A percentile compares a stretch with the other conserved stretches of the same genome.
Conservation (phyloP, 495 filamentous ascomycete species). For the Xylaria acuta region DNA sequence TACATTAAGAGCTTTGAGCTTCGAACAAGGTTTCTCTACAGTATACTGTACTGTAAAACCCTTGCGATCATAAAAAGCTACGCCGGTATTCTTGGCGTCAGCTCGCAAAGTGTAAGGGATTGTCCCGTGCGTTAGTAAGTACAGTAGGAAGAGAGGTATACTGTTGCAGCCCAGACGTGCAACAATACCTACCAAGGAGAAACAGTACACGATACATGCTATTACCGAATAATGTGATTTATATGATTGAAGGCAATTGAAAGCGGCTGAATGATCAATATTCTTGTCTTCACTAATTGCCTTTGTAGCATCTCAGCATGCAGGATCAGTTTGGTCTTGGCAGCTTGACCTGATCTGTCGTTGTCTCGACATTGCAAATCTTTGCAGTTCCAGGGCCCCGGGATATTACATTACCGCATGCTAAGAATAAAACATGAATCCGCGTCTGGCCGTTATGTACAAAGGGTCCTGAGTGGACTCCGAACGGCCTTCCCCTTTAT, state of each 20-base stretch:
- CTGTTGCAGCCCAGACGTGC: neutral
- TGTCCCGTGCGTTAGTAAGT: neutral
- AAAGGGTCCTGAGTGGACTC: neutral
- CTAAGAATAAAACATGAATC: conserved; percentile 15
- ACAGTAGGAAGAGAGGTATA: too few relatives aligned
- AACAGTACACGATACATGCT: neutral
- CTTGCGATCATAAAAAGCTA: neutral
- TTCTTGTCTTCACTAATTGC: neutral
- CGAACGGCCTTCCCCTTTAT: neutral
- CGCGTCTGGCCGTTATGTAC: neutral
- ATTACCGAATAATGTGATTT: neutral
- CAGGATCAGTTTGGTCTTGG: neutral
- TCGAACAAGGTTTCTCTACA: neutral
- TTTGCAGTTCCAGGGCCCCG: neutral
- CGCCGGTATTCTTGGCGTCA: conserved; percentile 4
- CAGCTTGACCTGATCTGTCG: conserved; percentile 4
- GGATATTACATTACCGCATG: neutral
- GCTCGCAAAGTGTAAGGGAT: neutral
- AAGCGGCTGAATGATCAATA: neutral
- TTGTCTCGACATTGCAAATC: conserved; percentile 14
- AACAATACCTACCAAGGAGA: neutral
- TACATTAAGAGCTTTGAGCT: neutral
- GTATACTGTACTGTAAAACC: neutral
- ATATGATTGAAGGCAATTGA: neutral
- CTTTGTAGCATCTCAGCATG: neutral